These are phyloP conservation scores for Rhizopus arrhizus DNA, from an alignment of 371 early-diverging fungal species.

Conservation along the genomic window DNA sequence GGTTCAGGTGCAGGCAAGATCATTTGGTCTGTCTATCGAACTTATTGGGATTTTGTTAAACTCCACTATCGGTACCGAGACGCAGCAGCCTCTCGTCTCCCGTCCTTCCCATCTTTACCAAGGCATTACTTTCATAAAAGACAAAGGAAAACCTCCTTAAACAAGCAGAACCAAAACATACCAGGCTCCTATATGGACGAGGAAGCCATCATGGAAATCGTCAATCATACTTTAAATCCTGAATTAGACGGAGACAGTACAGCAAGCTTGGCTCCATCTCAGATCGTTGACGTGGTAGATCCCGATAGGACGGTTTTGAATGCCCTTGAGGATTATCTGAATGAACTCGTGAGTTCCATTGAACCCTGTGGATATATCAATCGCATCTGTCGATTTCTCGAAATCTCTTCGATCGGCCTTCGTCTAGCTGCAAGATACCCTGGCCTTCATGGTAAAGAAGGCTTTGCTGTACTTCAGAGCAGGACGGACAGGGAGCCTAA, in stretches of 20 bases:
- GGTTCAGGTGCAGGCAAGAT: conserved; percentile 21
- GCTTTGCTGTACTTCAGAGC: conserved; percentile 42
- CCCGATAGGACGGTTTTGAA: conserved; percentile 37
- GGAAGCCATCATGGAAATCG: conserved; percentile 18
- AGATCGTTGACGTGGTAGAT: conserved; percentile 23
- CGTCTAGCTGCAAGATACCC: conserved; percentile 43
- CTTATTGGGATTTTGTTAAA: conserved; percentile 58
- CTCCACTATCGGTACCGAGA: conserved; percentile 53
- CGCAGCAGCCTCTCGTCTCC: conserved; percentile 38
- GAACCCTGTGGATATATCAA: conserved; percentile 44
- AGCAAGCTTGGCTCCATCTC: conserved; percentile 5
- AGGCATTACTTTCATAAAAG: conserved; percentile 12
- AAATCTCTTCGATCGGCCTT: conserved; percentile 55
- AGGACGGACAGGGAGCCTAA: conserved; percentile 32
- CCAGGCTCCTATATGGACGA: conserved; percentile 18
- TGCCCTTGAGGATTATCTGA: conserved; percentile 55
- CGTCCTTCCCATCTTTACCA: conserved; percentile 51
- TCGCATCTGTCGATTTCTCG: conserved; percentile 60
- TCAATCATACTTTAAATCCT: neutral
- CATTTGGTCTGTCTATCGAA: conserved; percentile 55
- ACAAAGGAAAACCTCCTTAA: neutral
- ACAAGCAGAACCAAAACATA: neutral
- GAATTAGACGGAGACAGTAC: neutral
- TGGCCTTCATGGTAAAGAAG: conserved; percentile 65
- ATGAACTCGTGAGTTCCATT: conserved; percentile 44